Evolutionary conservation across 345 rosid genomes (phyloP).

Genomic region (Garcia nutans): DNA sequence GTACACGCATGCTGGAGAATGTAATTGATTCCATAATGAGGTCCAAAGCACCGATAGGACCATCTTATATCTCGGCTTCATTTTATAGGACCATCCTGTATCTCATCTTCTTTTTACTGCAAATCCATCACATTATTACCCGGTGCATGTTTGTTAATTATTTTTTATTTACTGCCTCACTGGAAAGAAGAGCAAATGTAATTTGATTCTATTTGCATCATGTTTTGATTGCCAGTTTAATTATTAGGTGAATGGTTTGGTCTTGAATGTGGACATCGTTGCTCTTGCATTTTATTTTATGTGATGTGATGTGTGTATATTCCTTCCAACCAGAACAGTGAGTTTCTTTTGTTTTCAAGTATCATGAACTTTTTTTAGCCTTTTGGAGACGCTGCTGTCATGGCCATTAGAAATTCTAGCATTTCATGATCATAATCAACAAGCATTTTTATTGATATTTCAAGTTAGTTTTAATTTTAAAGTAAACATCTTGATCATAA

Average conservation of each 20-base stretch:
- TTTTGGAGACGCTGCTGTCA: neutral
- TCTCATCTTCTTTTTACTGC: neutral
- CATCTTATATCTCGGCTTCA: neutral
- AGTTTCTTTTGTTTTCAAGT: neutral
- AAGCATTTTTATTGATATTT: too few relatives aligned
- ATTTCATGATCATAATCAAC: too few relatives aligned
- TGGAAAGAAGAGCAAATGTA: conserved; percentile 9
- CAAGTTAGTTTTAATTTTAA: too few relatives aligned
- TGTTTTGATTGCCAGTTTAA: conserved; percentile 5
- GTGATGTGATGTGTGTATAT: neutral
- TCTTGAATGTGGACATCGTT: conserved; percentile 1
- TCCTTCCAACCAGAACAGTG: neutral
- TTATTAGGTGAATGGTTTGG: conserved; percentile 8
- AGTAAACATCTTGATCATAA: too few relatives aligned
- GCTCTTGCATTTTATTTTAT: neutral
- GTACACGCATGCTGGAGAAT: conserved; percentile 23
- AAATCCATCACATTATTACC: neutral
- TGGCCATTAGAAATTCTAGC: too few relatives aligned
- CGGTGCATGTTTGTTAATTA: conserved; percentile 11
- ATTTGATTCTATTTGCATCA: neutral
- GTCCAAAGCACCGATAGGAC: conserved; percentile 14
- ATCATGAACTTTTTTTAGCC: neutral
- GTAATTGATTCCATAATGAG: conserved; percentile 22
- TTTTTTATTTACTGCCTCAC: neutral
- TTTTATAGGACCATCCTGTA: conserved; percentile 4